Base-by-base conservation (phyloP, 2,329 filamentous ascomycete genomes). In the Trichoderma sp. region DNA sequence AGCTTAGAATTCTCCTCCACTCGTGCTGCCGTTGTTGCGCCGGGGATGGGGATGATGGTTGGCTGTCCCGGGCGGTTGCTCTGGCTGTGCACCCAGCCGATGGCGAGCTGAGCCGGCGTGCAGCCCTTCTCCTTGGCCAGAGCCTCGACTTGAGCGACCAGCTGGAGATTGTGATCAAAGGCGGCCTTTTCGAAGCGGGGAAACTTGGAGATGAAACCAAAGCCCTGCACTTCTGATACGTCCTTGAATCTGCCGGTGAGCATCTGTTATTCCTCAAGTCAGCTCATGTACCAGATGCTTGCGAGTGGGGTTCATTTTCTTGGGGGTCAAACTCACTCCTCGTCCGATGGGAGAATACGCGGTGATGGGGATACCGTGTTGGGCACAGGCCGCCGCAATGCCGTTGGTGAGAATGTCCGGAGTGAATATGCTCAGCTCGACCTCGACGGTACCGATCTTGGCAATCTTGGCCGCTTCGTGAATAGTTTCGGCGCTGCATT, bases 341-440 rank as follows among this genome's bases (percentile, higher is more conserved):
- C 57, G 54, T 57, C 67, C 67, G 8, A 69, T 67, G 7, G 67
- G 67, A 27, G 67, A 90, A 78, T 93, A 94, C 0, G 89, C 90
- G 39, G 92, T 78, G 57, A 94, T 80, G 0, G 90, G 89, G 69
- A 94, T 92, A 56, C 83, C 80, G 54, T 90, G 78, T 74, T 94
- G 84, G 0, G 81, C 83, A 73, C 87, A 90, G 0, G 86, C 83
- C 2, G 80, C 80, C 3, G 83, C 82, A 39, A 88, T 77, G 2
- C 85, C 84, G 70, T 87, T 86, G 25, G 74, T 76, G 29, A 86
- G 77, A 27, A 82, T 79, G 17, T 86, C 83, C 0, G 81, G 80
- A 10, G 77, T 73, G 73, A 82, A 85, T 68, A 87, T 76, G 69
- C 81, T 85, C 61, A 87, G 76, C 76, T 88, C 86, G 27, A 85